phyloP scores from a whole-genome alignment of 257 asterid species.

The Solanum pennellii region DNA sequence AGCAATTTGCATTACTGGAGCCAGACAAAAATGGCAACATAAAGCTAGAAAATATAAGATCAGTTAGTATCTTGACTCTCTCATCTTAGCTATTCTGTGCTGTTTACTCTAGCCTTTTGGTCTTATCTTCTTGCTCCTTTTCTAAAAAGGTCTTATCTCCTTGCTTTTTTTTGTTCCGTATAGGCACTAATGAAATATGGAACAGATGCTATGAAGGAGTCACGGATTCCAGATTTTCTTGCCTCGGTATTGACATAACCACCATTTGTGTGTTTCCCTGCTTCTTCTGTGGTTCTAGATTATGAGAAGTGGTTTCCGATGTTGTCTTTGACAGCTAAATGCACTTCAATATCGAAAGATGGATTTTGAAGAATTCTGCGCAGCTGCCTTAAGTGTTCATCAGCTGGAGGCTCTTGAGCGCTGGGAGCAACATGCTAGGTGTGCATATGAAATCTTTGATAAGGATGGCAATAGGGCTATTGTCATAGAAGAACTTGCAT shows the following conservation, averaged over 20 bases:
- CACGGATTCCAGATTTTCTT: conserved; percentile 38
- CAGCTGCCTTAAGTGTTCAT: conserved; percentile 52
- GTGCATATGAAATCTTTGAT: conserved; percentile 58
- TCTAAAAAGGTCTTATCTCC: background rate
- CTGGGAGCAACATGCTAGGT: conserved; percentile 57
- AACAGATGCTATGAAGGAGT: conserved; percentile 44
- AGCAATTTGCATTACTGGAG: conserved; percentile 55
- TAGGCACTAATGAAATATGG: conserved; percentile 45
- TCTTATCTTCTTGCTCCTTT: background rate
- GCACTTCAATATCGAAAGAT: conserved; percentile 67
- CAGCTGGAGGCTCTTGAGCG: conserved; percentile 48
- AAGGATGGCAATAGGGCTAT: conserved; percentile 60
- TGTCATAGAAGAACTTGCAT: conserved; percentile 63
- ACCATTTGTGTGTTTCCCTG: background rate
- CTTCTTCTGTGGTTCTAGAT: background rate
- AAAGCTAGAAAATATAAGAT: conserved; percentile 50
- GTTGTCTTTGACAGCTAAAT: conserved; percentile 34
- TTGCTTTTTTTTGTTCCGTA: background rate
- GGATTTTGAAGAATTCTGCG: conserved; percentile 64
- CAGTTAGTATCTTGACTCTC: conserved; percentile 28
- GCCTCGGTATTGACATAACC: conserved; percentile 30
- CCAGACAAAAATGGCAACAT: conserved; percentile 69
- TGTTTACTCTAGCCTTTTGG: background rate
- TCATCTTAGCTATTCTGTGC: background rate
- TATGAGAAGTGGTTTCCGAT: background rate